phyloP scores from a whole-genome alignment of 495 filamentous ascomycete species.

The Haplographium delicatum region DNA sequence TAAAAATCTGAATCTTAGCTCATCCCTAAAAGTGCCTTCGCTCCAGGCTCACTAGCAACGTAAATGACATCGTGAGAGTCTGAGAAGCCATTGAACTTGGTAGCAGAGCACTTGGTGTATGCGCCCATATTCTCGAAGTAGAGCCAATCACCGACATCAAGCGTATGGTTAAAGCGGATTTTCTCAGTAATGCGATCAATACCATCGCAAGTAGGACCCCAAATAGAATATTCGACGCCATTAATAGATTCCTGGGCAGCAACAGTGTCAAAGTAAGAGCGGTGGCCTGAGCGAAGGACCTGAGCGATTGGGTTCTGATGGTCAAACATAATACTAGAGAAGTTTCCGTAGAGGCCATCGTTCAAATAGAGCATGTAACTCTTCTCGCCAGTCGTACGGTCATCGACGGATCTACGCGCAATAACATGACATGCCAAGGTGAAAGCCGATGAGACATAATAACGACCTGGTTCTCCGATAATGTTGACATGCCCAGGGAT shows the following conservation, averaged over 20 bases:
- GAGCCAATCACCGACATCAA: constrained; percentile 94
- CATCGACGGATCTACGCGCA: constrained; percentile 79
- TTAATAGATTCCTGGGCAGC: constrained; percentile 30
- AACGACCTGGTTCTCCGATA: constrained; percentile 95
- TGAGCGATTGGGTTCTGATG: constrained; percentile 88
- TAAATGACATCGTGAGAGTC: constrained; percentile 91
- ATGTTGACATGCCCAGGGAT: constrained; percentile 82
- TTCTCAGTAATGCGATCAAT: constrained; percentile 86
- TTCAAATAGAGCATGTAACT: constrained; percentile 97
- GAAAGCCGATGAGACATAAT: constrained; percentile 90
- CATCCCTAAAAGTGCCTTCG: constrained; percentile 62
- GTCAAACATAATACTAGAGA: constrained; percentile 98
- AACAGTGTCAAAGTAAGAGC: constrained; percentile 41
- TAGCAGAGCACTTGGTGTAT: constrained; percentile 95
- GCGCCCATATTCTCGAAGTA: constrained; percentile 99
- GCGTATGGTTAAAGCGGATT: constrained; percentile 61
- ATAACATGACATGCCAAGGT: constrained; percentile 92
- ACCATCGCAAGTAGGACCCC: constrained; percentile 97
- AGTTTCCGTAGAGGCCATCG: constrained; percentile 96
- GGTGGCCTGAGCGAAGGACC: constrained; percentile 60
- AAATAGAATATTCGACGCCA: constrained; percentile 79
- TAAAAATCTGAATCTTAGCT: too few relatives aligned
- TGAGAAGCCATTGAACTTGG: constrained; percentile 96
- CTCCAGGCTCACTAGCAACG: constrained; percentile 86
- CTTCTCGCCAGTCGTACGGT: constrained; percentile 44